Conservation (phyloP, 306 rosid species). For the Medicago arabica region DNA sequence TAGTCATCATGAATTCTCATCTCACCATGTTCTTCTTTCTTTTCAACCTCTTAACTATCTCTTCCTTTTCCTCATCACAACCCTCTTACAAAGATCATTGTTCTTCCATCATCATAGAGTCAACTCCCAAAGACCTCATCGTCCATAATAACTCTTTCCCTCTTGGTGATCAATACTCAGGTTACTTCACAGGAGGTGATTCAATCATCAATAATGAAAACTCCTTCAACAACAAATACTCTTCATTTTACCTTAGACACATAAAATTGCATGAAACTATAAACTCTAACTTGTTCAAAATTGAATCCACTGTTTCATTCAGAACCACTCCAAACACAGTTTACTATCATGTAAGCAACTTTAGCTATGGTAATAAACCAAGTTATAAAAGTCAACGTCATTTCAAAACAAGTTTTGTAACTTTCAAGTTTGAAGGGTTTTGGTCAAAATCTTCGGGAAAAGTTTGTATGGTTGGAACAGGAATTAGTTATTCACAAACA, state of each 20-base stretch:
- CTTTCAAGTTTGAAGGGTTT: conserved; percentile 52
- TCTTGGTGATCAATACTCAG: neutral
- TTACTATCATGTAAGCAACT: conserved; percentile 32
- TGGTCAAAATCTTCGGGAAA: conserved; percentile 62
- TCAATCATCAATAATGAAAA: conserved; percentile 4
- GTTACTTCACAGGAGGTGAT: conserved; percentile 48
- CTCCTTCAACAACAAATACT: neutral
- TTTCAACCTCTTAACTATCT: conserved; percentile 22
- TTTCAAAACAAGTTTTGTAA: neutral
- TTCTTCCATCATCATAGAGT: conserved; percentile 44
- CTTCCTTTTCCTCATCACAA: conserved; percentile 34
- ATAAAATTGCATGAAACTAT: conserved; percentile 30
- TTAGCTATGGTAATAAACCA: neutral
- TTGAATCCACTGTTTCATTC: conserved; percentile 40
- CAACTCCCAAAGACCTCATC: neutral
- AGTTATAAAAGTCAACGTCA: neutral
- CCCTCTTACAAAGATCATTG: conserved; percentile 49
- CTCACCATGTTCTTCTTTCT: conserved; percentile 36
- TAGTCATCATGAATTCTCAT: conserved; percentile 42
- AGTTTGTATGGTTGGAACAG: conserved; percentile 62
- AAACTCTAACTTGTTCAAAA: conserved; percentile 40
- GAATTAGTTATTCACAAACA: neutral
- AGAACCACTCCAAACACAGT: neutral
- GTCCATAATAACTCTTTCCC: neutral
- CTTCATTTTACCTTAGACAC: conserved; percentile 9